Evolutionary conservation across 2,329 filamentous ascomycete genomes (phyloP).

Genomic region (Leptographium wingfieldii): DNA sequence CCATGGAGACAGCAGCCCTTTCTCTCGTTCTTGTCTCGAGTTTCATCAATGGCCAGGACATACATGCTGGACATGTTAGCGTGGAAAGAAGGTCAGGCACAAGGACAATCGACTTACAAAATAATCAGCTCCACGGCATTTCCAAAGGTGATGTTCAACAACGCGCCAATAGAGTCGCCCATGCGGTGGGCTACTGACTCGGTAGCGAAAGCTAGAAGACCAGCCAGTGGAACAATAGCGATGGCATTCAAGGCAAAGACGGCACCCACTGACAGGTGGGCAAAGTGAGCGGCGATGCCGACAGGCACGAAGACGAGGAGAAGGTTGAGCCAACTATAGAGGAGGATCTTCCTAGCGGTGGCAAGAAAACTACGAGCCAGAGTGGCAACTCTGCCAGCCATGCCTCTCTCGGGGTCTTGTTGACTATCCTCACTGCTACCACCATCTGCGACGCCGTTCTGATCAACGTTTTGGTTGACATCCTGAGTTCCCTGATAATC

Average conservation of each 20-base stretch:
- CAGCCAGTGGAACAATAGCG: conserved; percentile 63
- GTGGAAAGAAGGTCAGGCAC: background rate
- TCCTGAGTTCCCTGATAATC: background rate
- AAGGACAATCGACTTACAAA: conserved; percentile 34
- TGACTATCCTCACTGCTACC: background rate
- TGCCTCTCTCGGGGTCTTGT: background rate
- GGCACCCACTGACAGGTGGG: conserved; percentile 35
- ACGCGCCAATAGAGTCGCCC: conserved; percentile 72
- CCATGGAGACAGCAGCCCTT: conserved; percentile 41
- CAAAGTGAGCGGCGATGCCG: conserved; percentile 53
- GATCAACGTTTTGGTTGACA: background rate
- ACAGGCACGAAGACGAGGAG: conserved; percentile 67
- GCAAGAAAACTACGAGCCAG: conserved; percentile 22
- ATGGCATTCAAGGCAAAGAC: conserved; percentile 64
- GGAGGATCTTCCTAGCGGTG: conserved; percentile 48
- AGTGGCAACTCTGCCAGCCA: conserved; percentile 17
- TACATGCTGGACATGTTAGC: conserved; percentile 32
- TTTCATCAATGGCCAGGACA: conserved; percentile 25
- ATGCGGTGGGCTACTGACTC: conserved; percentile 62
- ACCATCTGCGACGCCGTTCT: background rate
- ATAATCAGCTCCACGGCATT: conserved; percentile 67
- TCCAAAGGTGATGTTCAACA: conserved; percentile 85
- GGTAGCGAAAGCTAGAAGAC: conserved; percentile 58
- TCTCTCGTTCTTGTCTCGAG: conserved; percentile 33
- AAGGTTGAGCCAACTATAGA: conserved; percentile 67